phyloP scores from a whole-genome alignment of 768 basidiomycete species.

The Leccinum longicurvipes region DNA sequence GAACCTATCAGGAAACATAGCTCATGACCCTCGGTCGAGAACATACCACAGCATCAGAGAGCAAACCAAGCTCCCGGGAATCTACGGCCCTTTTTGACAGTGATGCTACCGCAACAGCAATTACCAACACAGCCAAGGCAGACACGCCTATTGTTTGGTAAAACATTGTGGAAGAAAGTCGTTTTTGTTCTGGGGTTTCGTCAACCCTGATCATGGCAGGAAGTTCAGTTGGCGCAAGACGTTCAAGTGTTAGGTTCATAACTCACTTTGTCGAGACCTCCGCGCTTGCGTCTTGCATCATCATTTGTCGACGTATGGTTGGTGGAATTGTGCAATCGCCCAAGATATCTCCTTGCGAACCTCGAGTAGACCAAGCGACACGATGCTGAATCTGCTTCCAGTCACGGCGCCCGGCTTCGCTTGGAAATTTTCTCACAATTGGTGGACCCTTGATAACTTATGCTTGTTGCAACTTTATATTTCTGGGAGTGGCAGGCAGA shows the following conservation, averaged over 20 bases:
- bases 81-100: neutral
- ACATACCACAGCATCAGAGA: constrained; percentile 25
- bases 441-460: neutral
- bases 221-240: neutral
- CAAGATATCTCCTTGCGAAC: neutral
- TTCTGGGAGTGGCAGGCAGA: neutral
- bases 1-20: neutral
- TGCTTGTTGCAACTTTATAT: neutral
- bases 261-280: neutral
- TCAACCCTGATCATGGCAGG: neutral
- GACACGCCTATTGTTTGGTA: neutral
- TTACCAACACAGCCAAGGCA: constrained; percentile 2
- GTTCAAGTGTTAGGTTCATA: neutral
- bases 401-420: neutral
- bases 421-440: neutral
- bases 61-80: constrained; percentile 4
- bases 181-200: neutral
- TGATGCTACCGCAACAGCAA: constrained; percentile 1
- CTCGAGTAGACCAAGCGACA: neutral
- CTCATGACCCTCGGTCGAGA: neutral
- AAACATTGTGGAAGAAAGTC: neutral
- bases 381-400: neutral
- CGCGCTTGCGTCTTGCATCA: neutral
- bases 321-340: neutral
- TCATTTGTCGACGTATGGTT: neutral